Evolutionary conservation across 2,329 filamentous ascomycete species (phyloP).

Genomic region (Paramyrothecium roridum): DNA sequence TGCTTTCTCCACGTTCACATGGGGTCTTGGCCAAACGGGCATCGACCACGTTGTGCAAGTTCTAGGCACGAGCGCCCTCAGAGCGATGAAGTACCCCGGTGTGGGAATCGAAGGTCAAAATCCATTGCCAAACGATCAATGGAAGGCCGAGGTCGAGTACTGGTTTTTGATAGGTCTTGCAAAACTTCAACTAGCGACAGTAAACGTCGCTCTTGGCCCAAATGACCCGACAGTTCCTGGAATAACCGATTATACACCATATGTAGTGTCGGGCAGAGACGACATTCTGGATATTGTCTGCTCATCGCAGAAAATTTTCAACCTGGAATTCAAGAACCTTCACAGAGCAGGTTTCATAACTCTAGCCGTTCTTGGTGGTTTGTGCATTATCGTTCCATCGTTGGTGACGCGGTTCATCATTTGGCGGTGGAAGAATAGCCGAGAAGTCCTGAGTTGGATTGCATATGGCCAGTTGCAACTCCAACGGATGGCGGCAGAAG

Average conservation of each 20-base stretch:
- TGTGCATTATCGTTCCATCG: constrained; percentile 42
- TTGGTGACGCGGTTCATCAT: background rate
- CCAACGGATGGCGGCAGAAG: background rate
- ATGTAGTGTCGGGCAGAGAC: background rate
- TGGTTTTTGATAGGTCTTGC: constrained; percentile 8
- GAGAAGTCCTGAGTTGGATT: background rate
- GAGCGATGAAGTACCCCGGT: constrained; percentile 3
- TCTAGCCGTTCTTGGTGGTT: constrained; percentile 32
- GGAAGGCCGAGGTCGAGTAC: constrained; percentile 6
- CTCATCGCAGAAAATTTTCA: constrained; percentile 1
- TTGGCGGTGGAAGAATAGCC: background rate
- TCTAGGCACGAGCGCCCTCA: background rate
- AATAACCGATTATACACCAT: constrained; percentile 1
- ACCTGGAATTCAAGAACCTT: constrained; percentile 4
- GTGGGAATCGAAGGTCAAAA: constrained; percentile 1
- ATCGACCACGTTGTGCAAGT: constrained; percentile 2
- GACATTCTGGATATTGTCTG: constrained; percentile 1
- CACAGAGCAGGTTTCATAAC: background rate
- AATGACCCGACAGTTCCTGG: constrained; percentile 2
- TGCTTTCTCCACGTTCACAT: background rate
- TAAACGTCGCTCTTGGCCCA: constrained; percentile 4
- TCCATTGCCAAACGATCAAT: constrained; percentile 6
- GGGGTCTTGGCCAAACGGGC: background rate
- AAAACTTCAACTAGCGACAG: constrained; percentile 5
- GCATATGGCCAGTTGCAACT: background rate